phyloP scores from a whole-genome alignment of 208 protist species.

The Leptomonas pyrrhocoris region DNA sequence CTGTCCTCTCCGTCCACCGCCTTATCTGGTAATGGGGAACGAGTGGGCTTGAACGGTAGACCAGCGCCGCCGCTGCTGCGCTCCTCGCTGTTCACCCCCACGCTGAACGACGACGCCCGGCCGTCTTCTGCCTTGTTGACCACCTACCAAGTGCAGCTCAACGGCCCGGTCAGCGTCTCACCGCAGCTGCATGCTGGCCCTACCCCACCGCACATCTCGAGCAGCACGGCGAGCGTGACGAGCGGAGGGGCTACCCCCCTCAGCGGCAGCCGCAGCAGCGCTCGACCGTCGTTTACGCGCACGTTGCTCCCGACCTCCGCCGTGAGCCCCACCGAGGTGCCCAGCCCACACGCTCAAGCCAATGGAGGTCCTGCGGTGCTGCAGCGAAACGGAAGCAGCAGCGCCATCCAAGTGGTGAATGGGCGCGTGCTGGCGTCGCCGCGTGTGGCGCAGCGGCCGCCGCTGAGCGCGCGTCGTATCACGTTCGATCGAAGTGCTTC shows the following conservation, averaged over 20 bases:
- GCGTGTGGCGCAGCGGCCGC: conserved; percentile 13
- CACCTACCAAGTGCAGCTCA: not conserved
- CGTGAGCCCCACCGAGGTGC: not conserved
- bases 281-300: conserved; percentile 24
- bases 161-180: not conserved
- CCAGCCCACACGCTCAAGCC: not conserved
- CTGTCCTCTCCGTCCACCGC: conserved; percentile 10
- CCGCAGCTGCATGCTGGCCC: conserved; percentile 13
- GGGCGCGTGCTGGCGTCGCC: conserved; percentile 21
- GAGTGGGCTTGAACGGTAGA: not conserved
- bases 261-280: conserved; percentile 28
- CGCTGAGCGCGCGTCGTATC: conserved; percentile 17
- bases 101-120: not conserved
- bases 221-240: conserved; percentile 23
- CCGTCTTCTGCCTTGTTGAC: conserved; percentile 12
- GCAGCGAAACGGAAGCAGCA: not conserved
- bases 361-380: not conserved
- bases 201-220: conserved; percentile 7
- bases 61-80: conserved; percentile 19
- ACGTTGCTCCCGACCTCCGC: conserved; percentile 6
- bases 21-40: not conserved
- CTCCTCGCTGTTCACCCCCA: conserved; percentile 11
- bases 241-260: conserved; percentile 17
- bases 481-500: conserved; percentile 22
- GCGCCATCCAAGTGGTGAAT: conserved; percentile 4